Conservation (phyloP, 192 early-diverging fungal genomes). For the Pecoramyces ruminantium region DNA sequence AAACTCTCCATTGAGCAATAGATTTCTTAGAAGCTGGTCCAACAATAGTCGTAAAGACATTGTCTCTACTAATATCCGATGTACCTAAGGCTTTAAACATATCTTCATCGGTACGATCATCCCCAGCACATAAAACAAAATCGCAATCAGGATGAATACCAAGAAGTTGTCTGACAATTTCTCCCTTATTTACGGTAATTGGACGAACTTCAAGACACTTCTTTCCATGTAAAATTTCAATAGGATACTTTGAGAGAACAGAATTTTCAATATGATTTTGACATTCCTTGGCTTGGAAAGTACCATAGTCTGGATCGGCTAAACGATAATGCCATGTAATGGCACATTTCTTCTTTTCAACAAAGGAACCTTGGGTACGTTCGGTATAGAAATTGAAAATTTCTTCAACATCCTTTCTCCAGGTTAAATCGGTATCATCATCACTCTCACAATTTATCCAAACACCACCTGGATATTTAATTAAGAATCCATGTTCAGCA, state of each 20-base stretch:
- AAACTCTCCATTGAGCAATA: constrained; percentile 67
- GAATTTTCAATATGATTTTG: constrained; percentile 87
- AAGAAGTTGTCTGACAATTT: constrained; percentile 74
- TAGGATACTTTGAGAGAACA: constrained; percentile 78
- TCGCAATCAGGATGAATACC: constrained; percentile 43
- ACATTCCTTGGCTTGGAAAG: constrained; percentile 95
- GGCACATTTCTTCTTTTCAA: constrained; percentile 61
- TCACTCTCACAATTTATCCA: constrained; percentile 19
- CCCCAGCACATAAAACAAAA: constrained; percentile 25
- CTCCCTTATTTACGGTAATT: constrained; percentile 88
- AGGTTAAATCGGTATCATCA: constrained; percentile 54
- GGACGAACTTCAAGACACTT: constrained; percentile 89
- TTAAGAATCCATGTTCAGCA: constrained; percentile 91
- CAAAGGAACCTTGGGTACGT: constrained; percentile 57
- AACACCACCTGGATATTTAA: constrained; percentile 49
- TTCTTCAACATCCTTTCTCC: constrained; percentile 84
- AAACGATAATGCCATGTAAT: constrained; percentile 29
- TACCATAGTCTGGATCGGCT: constrained; percentile 82
- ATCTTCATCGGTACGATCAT: constrained; percentile 94
- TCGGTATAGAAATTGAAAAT: constrained; percentile 93
- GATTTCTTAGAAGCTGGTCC: constrained; percentile 79
- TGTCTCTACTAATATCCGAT: not conserved
- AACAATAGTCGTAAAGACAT: constrained; percentile 60
- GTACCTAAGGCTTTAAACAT: constrained; percentile 34
- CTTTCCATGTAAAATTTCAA: constrained; percentile 88